Evolutionary conservation across 2,329 filamentous ascomycete species (phyloP).

Genomic region (Colletotrichum sp.): DNA sequence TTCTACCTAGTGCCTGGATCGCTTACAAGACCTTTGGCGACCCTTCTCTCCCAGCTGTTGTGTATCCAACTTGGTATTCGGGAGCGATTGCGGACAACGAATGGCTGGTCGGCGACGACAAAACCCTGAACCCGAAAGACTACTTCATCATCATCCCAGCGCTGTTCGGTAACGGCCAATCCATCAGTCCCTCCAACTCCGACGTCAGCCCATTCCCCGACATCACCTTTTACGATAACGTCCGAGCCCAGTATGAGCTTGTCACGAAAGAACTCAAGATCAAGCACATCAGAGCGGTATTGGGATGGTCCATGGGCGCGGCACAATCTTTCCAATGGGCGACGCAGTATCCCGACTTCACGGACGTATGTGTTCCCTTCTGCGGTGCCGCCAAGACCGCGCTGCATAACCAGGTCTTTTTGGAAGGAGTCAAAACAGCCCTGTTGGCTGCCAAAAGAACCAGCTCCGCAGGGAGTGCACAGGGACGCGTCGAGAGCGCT

Average conservation of each 20-base stretch:
- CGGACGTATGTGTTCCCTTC: slow-evolving; percentile 49
- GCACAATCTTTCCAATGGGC: slow-evolving; percentile 58
- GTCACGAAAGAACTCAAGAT: slow-evolving; percentile 47
- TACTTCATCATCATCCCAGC: slow-evolving; percentile 58
- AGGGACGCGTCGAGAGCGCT: slow-evolving; percentile 30
- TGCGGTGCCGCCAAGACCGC: slow-evolving; percentile 56
- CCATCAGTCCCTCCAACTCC: slow-evolving; percentile 56
- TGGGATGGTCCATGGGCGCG: slow-evolving; percentile 64
- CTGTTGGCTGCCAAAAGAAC: slow-evolving; percentile 43
- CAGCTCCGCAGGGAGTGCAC: slow-evolving; percentile 54
- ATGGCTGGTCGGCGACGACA: slow-evolving; percentile 73
- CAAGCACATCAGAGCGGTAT: slow-evolving; percentile 46
- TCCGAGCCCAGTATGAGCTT: slow-evolving; percentile 51
- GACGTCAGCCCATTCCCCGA: slow-evolving; percentile 44
- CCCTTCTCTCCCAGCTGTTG: slow-evolving; percentile 64
- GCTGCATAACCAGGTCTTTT: slow-evolving; percentile 58
- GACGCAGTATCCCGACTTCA: slow-evolving; percentile 53
- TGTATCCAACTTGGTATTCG: slow-evolving; percentile 79
- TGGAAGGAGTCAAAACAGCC: slow-evolving; percentile 57
- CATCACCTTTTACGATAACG: slow-evolving; percentile 54
- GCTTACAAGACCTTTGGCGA: slow-evolving; percentile 80
- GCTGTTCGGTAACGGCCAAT: slow-evolving; percentile 59
- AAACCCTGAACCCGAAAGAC: slow-evolving; percentile 62
- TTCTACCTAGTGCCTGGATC: slow-evolving; percentile 68
- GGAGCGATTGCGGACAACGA: slow-evolving; percentile 71